Evolutionary conservation across 805 yeast species (phyloP), one percentile per base, ranked within the genome.

Genomic region (Tetrapisispora fleetii): DNA sequence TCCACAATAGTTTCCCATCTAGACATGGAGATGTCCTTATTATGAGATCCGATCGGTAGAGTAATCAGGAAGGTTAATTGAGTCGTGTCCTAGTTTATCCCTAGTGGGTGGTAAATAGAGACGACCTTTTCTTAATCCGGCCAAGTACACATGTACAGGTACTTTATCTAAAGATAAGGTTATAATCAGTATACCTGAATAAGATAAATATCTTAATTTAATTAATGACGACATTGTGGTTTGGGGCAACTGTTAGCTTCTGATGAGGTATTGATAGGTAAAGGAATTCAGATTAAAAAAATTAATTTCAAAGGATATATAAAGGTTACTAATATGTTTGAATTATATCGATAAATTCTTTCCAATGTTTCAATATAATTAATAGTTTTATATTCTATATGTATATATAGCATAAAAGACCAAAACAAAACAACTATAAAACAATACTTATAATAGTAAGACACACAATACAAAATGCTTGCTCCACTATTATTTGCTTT

Each of bases 401-500:
- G 30, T 36, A 36, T n/a, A 16, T 9, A 40, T 21, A 18, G n/a
- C n/a, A 41, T 41, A 41, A 30, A 40, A 41, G 28, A 41, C 44
- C 44, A 41, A 10, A 41, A 37, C 13, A 40, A 14, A 41, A 41
- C n/a, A 30, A 9, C 4, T 4, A 17, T 4, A 4, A 32, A 30
- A 41, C 44, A 19, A 19, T 41, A 41, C n/a, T 8, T n/a, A 38
- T 13, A 38, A 38, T 14, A 40, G 17, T 17, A 40, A 18, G 4
- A 40, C 28, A 27, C 22, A 27, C n/a, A 16, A 27, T 30, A 6
- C 28, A 8, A 24, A 41, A 41, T 41, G 44, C 37, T 41, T 32
- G 36, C 44, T 41, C 44, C 37, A 41, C 37, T 41, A 30, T 18
- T 32, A 32, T 32, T 41, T 11, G 44, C 44, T 30, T 14, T 41